These are phyloP conservation scores for Yamadazyma nakazawae DNA, from an alignment of 805 yeast genomes.

Conservation along the genomic window DNA sequence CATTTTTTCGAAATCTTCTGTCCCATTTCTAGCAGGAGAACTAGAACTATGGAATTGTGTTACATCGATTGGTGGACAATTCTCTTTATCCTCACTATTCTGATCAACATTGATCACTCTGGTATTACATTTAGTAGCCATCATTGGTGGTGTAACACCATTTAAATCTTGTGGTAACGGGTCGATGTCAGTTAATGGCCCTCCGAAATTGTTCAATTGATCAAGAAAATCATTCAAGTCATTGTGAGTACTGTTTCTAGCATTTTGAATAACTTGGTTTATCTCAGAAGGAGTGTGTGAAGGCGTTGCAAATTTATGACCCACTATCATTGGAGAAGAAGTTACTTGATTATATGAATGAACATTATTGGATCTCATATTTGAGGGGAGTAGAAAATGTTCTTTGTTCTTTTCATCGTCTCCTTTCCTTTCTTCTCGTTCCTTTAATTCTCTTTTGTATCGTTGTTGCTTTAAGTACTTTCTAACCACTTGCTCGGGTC, in stretches of 20 bases:
- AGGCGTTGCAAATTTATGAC: constrained; percentile 36
- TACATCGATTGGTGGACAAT: constrained; percentile 20
- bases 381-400: constrained; percentile 10
- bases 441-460: constrained; percentile 35
- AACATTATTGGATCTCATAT: constrained; percentile 5
- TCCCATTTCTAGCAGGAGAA: constrained; percentile 15
- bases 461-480: constrained; percentile 44
- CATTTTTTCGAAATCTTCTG: constrained; percentile 24
- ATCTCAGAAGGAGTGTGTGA: constrained; percentile 38
- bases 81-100: constrained; percentile 28
- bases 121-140: constrained; percentile 55
- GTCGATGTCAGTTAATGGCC: constrained; percentile 47
- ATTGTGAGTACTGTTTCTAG: constrained; percentile 21
- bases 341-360: constrained; percentile 15
- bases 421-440: constrained; percentile 22
- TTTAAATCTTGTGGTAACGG: constrained; percentile 34
- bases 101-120: constrained; percentile 52
- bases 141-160: constrained; percentile 44
- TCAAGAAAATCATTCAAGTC: constrained; percentile 41
- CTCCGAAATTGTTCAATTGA: constrained; percentile 39
- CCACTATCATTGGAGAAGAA: constrained; percentile 24
- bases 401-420: not conserved
- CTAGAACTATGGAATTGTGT: constrained; percentile 14
- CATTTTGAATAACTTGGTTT: constrained; percentile 34
- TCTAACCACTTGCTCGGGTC: constrained; percentile 45